Evolutionary conservation across 148 eudicot species (phyloP), one percentile per base, ranked within the genome.

Genomic region (Camellia sinensis): DNA sequence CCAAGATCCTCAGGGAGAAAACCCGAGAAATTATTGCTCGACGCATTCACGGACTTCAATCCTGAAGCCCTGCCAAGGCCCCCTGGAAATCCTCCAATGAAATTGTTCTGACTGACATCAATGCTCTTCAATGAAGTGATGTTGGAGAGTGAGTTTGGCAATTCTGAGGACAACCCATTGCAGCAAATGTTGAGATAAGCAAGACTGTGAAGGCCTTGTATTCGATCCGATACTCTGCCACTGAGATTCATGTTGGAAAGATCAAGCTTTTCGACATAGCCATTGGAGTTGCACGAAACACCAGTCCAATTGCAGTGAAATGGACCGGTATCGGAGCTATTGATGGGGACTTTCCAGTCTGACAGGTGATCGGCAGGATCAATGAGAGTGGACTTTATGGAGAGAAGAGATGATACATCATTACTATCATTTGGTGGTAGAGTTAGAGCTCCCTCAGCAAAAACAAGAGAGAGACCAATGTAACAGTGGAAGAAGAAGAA

Each of bases 241-340:
- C 89, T 89, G 54, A 95, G 87, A 74, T 91, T 95, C 91, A 89
- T 90, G 82, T 83, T 83, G 71, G 98, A 91, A 57, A 95, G 93
- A 79, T 95, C 92, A 15, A 95, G 90, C 66, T 77, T 80, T 61
- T 89, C 88, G 53, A 95, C 87, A 7, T 59, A n/a, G 8, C 96
- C 97, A 7, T 78, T 53, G 15, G 86, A 62, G 84, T 83, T 85
- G 91, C 98, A 95, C 68, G 80, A 77, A 41, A 95, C 90, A n/a
- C 98, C 97, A 18, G 90, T 87, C 98, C 98, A 95, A 18, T 81
- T 87, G 83, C 98, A 95, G 81, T 89, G 92, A 61, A 43, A 79
- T 63, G 87, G 76, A 72, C 11, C 73, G 71, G 57, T 75, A 21
- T 44, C 48, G 18, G 9, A 22, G 13, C 15, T 63, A 40, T 68